Evolutionary conservation across 176 grass and related monocot genomes (phyloP).

Genomic region (Oryza longistaminata): DNA sequence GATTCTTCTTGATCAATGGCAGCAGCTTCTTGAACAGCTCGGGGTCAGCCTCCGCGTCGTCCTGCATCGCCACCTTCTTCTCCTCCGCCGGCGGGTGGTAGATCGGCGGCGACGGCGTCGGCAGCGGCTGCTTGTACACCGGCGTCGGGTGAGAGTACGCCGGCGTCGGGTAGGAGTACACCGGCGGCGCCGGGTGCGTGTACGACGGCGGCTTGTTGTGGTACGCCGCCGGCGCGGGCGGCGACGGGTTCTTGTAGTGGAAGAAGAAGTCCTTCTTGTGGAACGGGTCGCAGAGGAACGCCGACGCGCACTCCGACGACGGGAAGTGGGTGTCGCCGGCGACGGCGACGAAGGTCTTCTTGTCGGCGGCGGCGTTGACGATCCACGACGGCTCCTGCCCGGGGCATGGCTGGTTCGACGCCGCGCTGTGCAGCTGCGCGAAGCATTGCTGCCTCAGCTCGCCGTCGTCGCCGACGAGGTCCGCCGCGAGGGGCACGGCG

Average conservation of each 20-base stretch:
- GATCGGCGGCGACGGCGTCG: conserved; percentile 12
- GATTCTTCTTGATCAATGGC: conserved; percentile 44
- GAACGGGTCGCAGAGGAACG: conserved; percentile 22
- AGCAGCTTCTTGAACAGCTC: conserved; percentile 41
- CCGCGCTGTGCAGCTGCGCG: conserved; percentile 44
- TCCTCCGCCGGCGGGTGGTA: conserved; percentile 40
- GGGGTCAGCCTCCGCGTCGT: conserved; percentile 16
- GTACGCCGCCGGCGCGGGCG: neutral
- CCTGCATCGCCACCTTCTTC: conserved; percentile 6
- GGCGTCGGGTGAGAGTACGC: neutral
- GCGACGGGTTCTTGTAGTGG: conserved; percentile 13
- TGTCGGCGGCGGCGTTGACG: neutral
- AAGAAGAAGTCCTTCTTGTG: conserved; percentile 22
- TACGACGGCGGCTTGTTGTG: neutral
- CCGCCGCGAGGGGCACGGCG: conserved; percentile 15
- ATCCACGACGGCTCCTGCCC: conserved; percentile 42
- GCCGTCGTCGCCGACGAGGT: conserved; percentile 31
- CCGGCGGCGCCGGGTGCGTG: neutral
- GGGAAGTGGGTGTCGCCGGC: conserved; percentile 24
- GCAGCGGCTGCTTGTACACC: neutral
- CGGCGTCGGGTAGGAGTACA: neutral
- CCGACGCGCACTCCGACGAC: conserved; percentile 17
- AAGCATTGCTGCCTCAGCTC: conserved; percentile 56
- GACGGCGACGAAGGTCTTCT: conserved; percentile 16
- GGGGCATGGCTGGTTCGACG: conserved; percentile 42